These are phyloP conservation scores for Lasiodiplodia theobromae DNA, from an alignment of 2,329 filamentous ascomycete genomes.

Conservation along the genomic window DNA sequence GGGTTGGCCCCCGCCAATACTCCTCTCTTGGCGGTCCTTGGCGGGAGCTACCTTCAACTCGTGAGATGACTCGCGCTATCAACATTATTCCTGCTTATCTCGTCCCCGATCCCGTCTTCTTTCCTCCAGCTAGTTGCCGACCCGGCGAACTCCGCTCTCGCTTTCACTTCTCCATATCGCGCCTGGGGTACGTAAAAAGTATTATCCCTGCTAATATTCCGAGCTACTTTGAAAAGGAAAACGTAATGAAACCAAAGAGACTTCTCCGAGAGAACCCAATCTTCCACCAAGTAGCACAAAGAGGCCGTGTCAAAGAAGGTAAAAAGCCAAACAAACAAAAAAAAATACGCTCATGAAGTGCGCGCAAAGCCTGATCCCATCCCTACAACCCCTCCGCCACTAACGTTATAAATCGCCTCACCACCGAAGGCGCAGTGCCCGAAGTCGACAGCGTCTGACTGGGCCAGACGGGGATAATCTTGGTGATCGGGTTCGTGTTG, in stretches of 20 bases:
- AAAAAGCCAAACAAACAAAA: background rate
- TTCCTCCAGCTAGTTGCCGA: background rate
- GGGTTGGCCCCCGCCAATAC: background rate
- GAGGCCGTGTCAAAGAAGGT: background rate
- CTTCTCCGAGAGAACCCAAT: background rate
- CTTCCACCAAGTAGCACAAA: background rate
- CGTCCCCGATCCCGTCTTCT: background rate
- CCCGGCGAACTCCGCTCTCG: constrained; percentile 12
- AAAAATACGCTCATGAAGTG: background rate
- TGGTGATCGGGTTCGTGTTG: constrained; percentile 15
- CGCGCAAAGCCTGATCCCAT: background rate
- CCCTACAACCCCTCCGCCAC: background rate
- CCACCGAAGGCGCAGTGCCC: background rate
- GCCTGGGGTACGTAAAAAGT: background rate
- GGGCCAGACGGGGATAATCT: constrained; percentile 7
- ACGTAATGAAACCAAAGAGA: background rate
- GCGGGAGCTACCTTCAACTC: background rate
- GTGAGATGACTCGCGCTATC: background rate
- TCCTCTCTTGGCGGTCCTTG: constrained; percentile 12
- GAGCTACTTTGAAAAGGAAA: background rate
- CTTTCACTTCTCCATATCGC: background rate
- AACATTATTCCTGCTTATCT: background rate
- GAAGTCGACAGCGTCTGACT: background rate
- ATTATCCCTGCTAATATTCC: background rate
- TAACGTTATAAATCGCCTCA: background rate